Evolutionary conservation across 306 rosid genomes (phyloP).

Genomic region (Lathyrus tuberosus): DNA sequence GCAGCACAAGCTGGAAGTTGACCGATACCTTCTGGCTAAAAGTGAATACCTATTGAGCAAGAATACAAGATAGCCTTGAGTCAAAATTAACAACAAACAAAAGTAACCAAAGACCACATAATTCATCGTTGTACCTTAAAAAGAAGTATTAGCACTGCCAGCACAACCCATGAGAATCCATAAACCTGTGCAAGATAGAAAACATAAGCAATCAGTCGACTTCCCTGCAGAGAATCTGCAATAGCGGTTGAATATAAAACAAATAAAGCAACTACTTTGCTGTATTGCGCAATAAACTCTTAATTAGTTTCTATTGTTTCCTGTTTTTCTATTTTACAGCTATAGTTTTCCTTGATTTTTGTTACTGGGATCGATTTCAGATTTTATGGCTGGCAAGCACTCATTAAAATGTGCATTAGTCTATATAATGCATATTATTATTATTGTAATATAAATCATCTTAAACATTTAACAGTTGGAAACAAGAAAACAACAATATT

Average conservation of each 20-base stretch:
- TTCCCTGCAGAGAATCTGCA: not conserved
- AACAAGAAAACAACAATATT: slow-evolving; percentile 7
- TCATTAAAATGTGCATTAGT: slow-evolving; percentile 10
- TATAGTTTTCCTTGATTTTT: slow-evolving; percentile 1
- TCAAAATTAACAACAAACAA: slow-evolving; percentile 37
- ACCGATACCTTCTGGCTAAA: slow-evolving; percentile 94
- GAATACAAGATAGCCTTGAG: slow-evolving; percentile 35
- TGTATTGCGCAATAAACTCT: slow-evolving; percentile 7
- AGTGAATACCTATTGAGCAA: slow-evolving; percentile 74
- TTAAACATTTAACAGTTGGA: slow-evolving; percentile 8
- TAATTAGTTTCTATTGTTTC: not conserved
- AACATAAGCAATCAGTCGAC: slow-evolving; percentile 32
- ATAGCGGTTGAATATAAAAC: slow-evolving; percentile 14
- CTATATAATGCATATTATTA: not conserved
- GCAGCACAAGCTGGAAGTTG: slow-evolving; percentile 88
- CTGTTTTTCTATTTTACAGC: not conserved
- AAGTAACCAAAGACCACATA: not conserved
- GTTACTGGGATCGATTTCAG: not conserved
- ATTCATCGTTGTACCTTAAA: slow-evolving; percentile 69
- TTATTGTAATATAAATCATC: not conserved
- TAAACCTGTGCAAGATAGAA: slow-evolving; percentile 59
- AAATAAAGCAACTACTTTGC: not conserved
- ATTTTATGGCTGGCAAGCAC: not conserved
- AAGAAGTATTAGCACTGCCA: slow-evolving; percentile 76
- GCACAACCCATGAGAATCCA: slow-evolving; percentile 82